phyloP scores from a whole-genome alignment of 106 monocot species.

The Cymbidium sinense region DNA sequence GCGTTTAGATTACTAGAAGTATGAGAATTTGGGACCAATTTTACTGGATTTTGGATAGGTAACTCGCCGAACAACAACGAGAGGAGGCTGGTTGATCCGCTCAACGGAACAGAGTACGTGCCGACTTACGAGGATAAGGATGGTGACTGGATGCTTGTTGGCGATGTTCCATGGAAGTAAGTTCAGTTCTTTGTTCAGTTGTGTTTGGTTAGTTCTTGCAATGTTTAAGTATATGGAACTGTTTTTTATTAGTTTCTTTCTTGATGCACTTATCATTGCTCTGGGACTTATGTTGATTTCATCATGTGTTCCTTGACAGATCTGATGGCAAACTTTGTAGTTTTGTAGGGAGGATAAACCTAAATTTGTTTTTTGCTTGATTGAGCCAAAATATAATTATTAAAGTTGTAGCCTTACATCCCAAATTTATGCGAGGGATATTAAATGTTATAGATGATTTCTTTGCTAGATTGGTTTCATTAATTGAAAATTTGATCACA shows the following conservation, averaged over 20 bases:
- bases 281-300: background rate
- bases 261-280: background rate
- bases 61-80: constrained; percentile 33
- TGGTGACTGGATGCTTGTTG: constrained; percentile 96
- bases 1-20: background rate
- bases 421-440: too few species aligned
- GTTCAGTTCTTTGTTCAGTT: constrained; percentile 3
- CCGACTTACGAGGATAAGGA: constrained; percentile 95
- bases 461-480: background rate
- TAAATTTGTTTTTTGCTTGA: too few species aligned
- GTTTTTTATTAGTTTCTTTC: background rate
- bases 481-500: background rate
- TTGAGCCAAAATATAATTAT: background rate
- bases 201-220: background rate
- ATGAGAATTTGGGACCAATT: background rate
- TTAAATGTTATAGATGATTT: too few species aligned
- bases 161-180: constrained; percentile 97
- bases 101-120: constrained; percentile 73
- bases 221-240: background rate
- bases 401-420: too few species aligned
- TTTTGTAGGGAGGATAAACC: background rate
- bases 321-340: background rate
- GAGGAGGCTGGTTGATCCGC: constrained; percentile 79
- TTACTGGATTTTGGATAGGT: constrained; percentile 25
- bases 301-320: background rate